phyloP scores from a whole-genome alignment of 2,329 filamentous ascomycete genomes.

The Claviceps quebecensis region DNA sequence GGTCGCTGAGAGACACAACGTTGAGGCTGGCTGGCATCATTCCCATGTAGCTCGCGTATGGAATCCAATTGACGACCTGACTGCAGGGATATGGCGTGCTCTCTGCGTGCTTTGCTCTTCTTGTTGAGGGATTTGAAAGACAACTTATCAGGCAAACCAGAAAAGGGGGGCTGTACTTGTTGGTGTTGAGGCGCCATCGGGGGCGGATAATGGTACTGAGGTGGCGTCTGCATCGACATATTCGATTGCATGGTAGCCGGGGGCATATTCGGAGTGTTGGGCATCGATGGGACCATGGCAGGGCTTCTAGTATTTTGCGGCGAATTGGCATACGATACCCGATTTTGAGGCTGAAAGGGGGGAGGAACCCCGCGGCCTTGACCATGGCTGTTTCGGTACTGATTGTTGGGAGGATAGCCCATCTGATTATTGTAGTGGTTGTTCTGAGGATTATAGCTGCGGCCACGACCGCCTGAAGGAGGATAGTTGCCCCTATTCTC shows the following conservation, averaged over 20 bases:
- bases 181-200: constrained; percentile 46
- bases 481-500: constrained; percentile 38
- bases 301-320: constrained; percentile 54
- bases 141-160: constrained; percentile 19
- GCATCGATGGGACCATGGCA: constrained; percentile 49
- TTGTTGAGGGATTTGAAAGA: constrained; percentile 27
- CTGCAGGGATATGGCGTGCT: constrained; percentile 31
- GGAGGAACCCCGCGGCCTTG: constrained; percentile 40
- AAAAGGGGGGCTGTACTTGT: constrained; percentile 41
- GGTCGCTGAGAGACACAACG: constrained; percentile 33
- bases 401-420: constrained; percentile 29
- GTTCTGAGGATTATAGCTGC: constrained; percentile 30
- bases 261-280: constrained; percentile 56
- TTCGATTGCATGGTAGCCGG: constrained; percentile 36
- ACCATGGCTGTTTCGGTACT: constrained; percentile 27
- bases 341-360: constrained; percentile 29
- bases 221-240: constrained; percentile 51
- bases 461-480: constrained; percentile 34
- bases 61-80: constrained; percentile 23
- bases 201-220: constrained; percentile 47
- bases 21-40: constrained; percentile 22
- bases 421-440: constrained; percentile 32
- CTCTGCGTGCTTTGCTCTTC: constrained; percentile 31
- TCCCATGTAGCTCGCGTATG: constrained; percentile 19
- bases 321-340: constrained; percentile 42